Base-by-base conservation (phyloP, 805 yeast species). In the Kuraishia capsulata region DNA sequence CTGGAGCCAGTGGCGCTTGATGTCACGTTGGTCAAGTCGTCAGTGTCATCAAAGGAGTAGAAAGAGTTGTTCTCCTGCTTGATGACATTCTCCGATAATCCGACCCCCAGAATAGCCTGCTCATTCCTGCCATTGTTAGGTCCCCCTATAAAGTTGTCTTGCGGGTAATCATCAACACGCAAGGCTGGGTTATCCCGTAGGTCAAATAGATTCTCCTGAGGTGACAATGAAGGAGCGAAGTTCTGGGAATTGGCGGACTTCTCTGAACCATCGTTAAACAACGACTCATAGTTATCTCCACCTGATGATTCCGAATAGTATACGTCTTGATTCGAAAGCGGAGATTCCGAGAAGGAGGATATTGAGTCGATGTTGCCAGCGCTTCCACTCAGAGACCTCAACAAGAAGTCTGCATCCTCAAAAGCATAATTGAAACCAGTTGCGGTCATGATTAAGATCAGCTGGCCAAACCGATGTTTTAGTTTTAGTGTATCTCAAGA, bases 341-440 rank as follows among this genome's bases (percentile, higher is more conserved):
- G 31, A 11, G 31, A 28, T 17, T 13, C 31, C 8, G 31, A 28
- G 17, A 8, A 28, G 8, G 31, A 28, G 5, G 36, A 20, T 14
- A 31, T 18, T n/a, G 21, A 31, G 20, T 31, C 34, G 16, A 13
- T 11, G 10, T 19, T n/a, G 36, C n/a, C 20, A 17, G 18, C n/a
- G 36, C 25, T 26, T 4, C 26, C 36, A 19, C 36, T 33, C 19
- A 53, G 37, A 6, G 58, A 50, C 25, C 39, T 45, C 35, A 55
- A 42, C 30, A 55, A 47, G 4, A 54, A 44, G 36, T 53, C 54
- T n/a, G 56, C 48, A 33, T 55, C 60, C 25, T 49, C 39, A 38
- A 50, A 53, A 9, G 46, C 35, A 38, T 48, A 53, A 17, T 44
- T 46, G 31, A 48, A 43, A 20, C 44, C 50, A 52, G 48, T 49